Evolutionary conservation across 306 rosid genomes (phyloP), one percentile per base, ranked within the genome.

Genomic region (Abrus precatorius): DNA sequence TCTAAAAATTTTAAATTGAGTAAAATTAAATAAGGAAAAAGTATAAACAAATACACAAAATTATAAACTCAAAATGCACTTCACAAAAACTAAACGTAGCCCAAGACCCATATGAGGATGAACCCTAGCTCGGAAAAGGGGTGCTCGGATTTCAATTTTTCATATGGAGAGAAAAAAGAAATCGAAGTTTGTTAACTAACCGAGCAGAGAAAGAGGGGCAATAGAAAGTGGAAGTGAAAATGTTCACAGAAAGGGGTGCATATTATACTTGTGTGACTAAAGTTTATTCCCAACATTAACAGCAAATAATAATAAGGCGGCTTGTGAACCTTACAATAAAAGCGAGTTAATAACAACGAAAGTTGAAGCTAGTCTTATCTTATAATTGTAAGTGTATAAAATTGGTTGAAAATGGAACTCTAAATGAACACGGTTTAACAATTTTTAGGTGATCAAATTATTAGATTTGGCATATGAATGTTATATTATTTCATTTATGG

Each of bases 141-240:
- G 71, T 65, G 52, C n/a, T n/a, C n/a, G n/a, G 36, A 50, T 50
- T 50, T 0, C 9, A 2, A n/a, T 65, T 40, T 65, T 6, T 20
- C 20, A 20, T 20, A 43, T 1, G 8, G 47, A 43, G 6, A 43
- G 8, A 66, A 66, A 66, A 20, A 66, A 66, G 41, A 20, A 32
- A n/a, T 40, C 2, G 50, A 11, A 7, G 49, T 74, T 56, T 11
- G 12, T 41, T 12, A 74, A 74, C 78, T 74, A 7, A 74, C 56
- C 4, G 2, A 47, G 38, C 41, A 38, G 36, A 72, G 14, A 7
- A 33, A 7, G 65, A 69, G 9, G 5, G 13, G 33, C 11, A 11
- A 63, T 13, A 5, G 1, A 61, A 3, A 33, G 49, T 33, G 36
- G 36, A 14, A 2, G 40, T 41, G 67, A 33, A 20, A 45, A 11